Evolutionary conservation across 1,284 basidiomycete species (phyloP), one percentile per base, ranked within the genome.

Genomic region (Leucoagaricus sp.): DNA sequence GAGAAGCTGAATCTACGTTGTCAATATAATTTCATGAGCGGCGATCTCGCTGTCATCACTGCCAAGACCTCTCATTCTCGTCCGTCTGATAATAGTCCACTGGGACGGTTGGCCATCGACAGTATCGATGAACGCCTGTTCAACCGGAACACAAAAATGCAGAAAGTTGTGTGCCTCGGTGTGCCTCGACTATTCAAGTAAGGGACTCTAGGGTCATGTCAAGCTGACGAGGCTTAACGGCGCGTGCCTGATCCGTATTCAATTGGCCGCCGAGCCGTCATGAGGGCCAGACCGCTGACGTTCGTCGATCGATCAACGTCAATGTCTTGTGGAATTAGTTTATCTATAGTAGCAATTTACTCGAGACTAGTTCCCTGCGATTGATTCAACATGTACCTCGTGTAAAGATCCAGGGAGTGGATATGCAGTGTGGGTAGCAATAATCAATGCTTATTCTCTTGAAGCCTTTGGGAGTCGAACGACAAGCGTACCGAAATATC

Each of bases 91-190:
- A 29, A 28, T 19, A 15, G 41, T 25, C 17, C 41, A 53, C 15
- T 33, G 21, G 46, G 9, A 38, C 33, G 48, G 17, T n/a, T 33
- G 19, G 12, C 21, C 48, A 38, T 25, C 2, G 31, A 49, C 48
- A 49, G 33, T 36, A 25, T 17, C 48, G 38, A 49, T 49, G 31
- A 49, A 49, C 34, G 34, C 48, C 33, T 49, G 48, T 46, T 26
- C 44, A n/a, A n/a, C n/a, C n/a, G 26, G 44, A 25, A 28, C 26
- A 19, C 44, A 46, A 25, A 17, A 28, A 6, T n/a, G 17, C 8
- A 8, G 10, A 15, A 25, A 29, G 4, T 45, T 5, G 42, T 34
- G 42, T 53, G 51, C 51, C 41, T 44, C 42, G 26, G 33, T 17
- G 51, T 53, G 23, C 41, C 51, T 53, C 51, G 51, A n/a, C 4